Evolutionary conservation across 2,329 filamentous ascomycete species (phyloP).

Genomic region (Fonsecaea monophora): DNA sequence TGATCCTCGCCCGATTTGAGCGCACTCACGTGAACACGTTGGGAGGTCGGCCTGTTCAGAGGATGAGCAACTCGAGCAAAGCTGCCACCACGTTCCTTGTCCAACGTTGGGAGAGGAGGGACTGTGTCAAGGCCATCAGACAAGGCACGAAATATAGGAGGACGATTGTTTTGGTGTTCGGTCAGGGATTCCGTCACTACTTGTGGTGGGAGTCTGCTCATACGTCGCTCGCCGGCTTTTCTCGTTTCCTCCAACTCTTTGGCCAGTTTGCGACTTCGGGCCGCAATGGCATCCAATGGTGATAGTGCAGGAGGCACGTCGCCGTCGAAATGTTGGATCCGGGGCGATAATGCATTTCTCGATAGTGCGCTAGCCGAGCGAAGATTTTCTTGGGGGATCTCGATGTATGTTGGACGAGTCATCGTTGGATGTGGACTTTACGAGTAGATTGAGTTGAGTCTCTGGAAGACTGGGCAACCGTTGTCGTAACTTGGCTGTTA

Average conservation of each 20-base stretch:
- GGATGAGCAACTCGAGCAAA: slow-evolving; percentile 53
- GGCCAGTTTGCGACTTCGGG: slow-evolving; percentile 86
- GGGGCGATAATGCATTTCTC: slow-evolving; percentile 69
- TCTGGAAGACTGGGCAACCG: neutral
- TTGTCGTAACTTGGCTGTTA: slow-evolving; percentile 3
- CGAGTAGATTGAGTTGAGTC: neutral
- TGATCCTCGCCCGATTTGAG: slow-evolving; percentile 49
- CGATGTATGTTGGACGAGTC: slow-evolving; percentile 62
- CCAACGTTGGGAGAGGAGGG: slow-evolving; percentile 53
- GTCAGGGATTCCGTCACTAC: slow-evolving; percentile 82
- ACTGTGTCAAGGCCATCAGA: slow-evolving; percentile 61
- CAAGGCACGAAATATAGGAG: slow-evolving; percentile 79
- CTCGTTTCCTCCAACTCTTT: slow-evolving; percentile 82
- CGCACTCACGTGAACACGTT: slow-evolving; percentile 76
- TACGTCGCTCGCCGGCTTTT: slow-evolving; percentile 71
- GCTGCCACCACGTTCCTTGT: slow-evolving; percentile 42
- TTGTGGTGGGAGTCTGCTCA: slow-evolving; percentile 84
- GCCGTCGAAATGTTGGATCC: slow-evolving; percentile 73
- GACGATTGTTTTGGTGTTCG: slow-evolving; percentile 65
- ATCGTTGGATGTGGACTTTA: slow-evolving; percentile 6
- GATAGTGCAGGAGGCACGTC: slow-evolving; percentile 89
- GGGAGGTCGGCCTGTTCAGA: slow-evolving; percentile 68
- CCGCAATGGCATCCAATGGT: slow-evolving; percentile 91
- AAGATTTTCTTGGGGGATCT: slow-evolving; percentile 54
- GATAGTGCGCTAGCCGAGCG: slow-evolving; percentile 46